Base-by-base conservation (phyloP, 148 eudicot genomes). In the Vaccinium vitisidaea region DNA sequence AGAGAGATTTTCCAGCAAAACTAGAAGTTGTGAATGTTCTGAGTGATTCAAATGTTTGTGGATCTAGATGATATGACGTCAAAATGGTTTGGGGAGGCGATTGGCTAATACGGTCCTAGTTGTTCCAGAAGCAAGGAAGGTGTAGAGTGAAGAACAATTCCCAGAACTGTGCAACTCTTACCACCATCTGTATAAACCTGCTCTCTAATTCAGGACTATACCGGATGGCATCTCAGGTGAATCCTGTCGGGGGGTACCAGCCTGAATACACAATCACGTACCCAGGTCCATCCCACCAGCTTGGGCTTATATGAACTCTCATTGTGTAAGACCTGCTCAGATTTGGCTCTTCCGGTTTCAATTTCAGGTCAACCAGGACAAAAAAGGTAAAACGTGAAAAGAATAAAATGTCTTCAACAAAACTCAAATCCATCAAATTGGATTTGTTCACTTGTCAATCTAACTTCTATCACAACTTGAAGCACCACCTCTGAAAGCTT, bases 151-250 rank as follows among this genome's bases (percentile, higher is more conserved):
- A 19, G 52, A 74, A 39, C 25, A 39, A 2, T 19, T 46, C 50
- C 53, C 78, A 43, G 46, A 75, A 46, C n/a, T 46, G 78, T 43
- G 78, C 78, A 75, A 75, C 78, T 43, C n/a, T 75, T 46, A 75
- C 50, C 53, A 43, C 4, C 2, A 14, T 11, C 36, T 11, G 19
- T 36, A 10, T 49, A 74, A 74, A 74, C 49, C 18, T 25, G 18
- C 39, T 25, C 74, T 27, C 36, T 69, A 69, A 27, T 27, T 69
- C 74, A 69, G 74, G 74, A 27, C 36, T 25, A 1, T 12, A 69
- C 0, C 16, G 16, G 74, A 27, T 27, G 12, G 39, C 18, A 69
- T 69, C 74, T 12, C 11, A 69, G 36, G 39, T 12, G 18, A 69
- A 67, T 23, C 74, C 71, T 69, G 74, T 25, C 39, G 5, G 18